Evolutionary conservation across 2,329 filamentous ascomycete genomes (phyloP).

Genomic region (Fusarium sacchari): DNA sequence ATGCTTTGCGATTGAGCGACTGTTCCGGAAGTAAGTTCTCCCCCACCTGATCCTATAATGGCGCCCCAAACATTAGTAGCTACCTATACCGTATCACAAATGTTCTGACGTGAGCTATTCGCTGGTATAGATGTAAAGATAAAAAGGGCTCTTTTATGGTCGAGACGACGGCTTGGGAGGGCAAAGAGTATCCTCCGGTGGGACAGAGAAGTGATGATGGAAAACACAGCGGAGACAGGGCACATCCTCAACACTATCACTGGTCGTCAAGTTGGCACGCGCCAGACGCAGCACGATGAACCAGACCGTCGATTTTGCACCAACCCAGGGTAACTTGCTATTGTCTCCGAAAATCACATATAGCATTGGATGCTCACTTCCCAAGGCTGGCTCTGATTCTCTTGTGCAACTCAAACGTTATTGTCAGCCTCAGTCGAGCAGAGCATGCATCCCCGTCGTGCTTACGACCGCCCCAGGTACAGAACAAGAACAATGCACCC

Average conservation of each 20-base stretch:
- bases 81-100: neutral
- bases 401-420: neutral
- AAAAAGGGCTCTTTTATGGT: conserved; percentile 66
- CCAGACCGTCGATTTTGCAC: neutral
- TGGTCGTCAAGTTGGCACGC: conserved; percentile 51
- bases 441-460: neutral
- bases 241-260: conserved; percentile 41
- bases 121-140: conserved; percentile 66
- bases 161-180: conserved; percentile 73
- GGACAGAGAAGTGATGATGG: conserved; percentile 18
- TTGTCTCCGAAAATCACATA: neutral
- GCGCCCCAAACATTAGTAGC: neutral
- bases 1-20: conserved; percentile 67
- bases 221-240: conserved; percentile 27
- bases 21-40: conserved; percentile 66
- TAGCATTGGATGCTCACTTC: neutral
- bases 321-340: neutral
- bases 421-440: no score
- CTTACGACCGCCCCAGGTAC: neutral
- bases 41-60: neutral
- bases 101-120: conserved; percentile 4
- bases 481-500: neutral
- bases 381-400: neutral
- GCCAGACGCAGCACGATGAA: conserved; percentile 44
- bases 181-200: conserved; percentile 36